Conservation (phyloP, 108 stramenopile species). For the Pseudonitzschia multiseries region DNA sequence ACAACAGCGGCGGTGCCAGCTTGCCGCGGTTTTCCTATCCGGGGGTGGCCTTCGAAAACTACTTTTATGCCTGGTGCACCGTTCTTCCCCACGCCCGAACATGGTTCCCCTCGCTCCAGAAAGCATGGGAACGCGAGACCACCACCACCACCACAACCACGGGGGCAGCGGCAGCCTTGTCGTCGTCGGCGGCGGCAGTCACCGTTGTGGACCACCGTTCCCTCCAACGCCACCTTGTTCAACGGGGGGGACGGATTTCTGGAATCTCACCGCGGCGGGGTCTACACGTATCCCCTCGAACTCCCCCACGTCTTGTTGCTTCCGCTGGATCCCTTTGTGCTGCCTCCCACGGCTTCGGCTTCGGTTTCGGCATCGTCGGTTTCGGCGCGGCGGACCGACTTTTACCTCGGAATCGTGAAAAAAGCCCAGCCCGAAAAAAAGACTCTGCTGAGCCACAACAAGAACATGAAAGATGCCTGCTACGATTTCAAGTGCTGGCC, state of each 20-base stretch:
- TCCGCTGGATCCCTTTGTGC: slow-evolving; percentile 1
- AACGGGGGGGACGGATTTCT: slow-evolving; percentile 2
- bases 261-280: background rate
- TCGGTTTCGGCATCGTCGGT: background rate
- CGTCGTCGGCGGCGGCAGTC: background rate
- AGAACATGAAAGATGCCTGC: background rate
- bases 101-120: background rate
- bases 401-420: background rate
- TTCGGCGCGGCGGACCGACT: background rate
- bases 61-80: background rate
- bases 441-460: background rate
- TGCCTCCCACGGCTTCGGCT: background rate
- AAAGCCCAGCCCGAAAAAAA: background rate
- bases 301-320: slow-evolving; percentile 6
- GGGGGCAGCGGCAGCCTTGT: too few relatives aligned
- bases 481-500: slow-evolving; percentile 8
- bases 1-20: background rate
- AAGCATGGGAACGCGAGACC: background rate
- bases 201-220: background rate
- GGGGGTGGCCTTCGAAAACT: slow-evolving; percentile 10
- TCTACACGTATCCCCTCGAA: slow-evolving; percentile 8
- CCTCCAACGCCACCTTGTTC: background rate
- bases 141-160: too few relatives aligned
- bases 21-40: background rate
- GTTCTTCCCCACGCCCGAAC: background rate